These are phyloP conservation scores for Solanum hybrid DNA, from an alignment of 305 asterid genomes.

Conservation along the genomic window DNA sequence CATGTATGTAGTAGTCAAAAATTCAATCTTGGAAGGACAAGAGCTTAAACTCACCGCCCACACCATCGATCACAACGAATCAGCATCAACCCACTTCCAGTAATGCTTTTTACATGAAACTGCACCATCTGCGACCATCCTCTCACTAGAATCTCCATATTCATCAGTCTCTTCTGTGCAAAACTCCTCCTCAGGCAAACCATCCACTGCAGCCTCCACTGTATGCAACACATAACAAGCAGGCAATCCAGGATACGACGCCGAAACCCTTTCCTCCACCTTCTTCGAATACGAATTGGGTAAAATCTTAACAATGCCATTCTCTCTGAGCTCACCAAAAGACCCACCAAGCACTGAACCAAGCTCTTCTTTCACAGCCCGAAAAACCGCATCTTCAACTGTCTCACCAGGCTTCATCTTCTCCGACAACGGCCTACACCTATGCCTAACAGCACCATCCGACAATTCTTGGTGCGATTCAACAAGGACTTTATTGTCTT, in stretches of 20 bases:
- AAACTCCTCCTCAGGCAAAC: slow-evolving; percentile 74
- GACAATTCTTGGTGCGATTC: slow-evolving; percentile 90
- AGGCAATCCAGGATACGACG: slow-evolving; percentile 88
- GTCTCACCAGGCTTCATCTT: slow-evolving; percentile 92
- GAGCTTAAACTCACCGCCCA: slow-evolving; percentile 34
- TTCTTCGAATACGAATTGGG: slow-evolving; percentile 59
- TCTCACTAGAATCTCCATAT: slow-evolving; percentile 36
- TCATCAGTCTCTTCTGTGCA: slow-evolving; percentile 77
- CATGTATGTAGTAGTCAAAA: slow-evolving; percentile 4
- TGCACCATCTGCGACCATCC: slow-evolving; percentile 40
- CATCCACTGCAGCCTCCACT: slow-evolving; percentile 71
- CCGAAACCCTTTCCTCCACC: slow-evolving; percentile 70
- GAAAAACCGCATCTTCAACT: slow-evolving; percentile 56
- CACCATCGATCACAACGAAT: slow-evolving; percentile 28
- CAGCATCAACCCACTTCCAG: slow-evolving; percentile 82
- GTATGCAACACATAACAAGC: slow-evolving; percentile 79
- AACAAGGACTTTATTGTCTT: slow-evolving; percentile 45
- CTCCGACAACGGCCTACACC: slow-evolving; percentile 79
- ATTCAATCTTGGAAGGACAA: slow-evolving; percentile 14
- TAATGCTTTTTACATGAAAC: slow-evolving; percentile 78
- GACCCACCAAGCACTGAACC: slow-evolving; percentile 32
- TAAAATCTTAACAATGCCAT: slow-evolving; percentile 35
- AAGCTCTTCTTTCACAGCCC: slow-evolving; percentile 85
- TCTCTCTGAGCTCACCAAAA: neutral
- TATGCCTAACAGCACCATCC: slow-evolving; percentile 47